Percentiles rank a stretch among this genome's conserved stretches.
phyloP scores from a whole-genome alignment of 202 grass and related monocot genomes.

The Bolboschoenoplectus hybrid region DNA sequence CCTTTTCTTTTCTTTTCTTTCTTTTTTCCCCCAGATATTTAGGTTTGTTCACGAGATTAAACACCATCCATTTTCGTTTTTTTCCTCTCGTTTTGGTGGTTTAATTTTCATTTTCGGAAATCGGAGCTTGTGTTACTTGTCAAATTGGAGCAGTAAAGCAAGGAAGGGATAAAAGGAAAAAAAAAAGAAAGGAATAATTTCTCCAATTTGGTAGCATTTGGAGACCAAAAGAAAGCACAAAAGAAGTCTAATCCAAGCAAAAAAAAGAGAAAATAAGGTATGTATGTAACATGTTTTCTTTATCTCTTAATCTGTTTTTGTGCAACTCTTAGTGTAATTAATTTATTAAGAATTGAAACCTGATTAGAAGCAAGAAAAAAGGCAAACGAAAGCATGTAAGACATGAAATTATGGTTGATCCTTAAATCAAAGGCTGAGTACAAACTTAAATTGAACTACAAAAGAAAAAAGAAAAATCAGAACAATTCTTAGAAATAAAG shows the following conservation, averaged over 20 bases:
- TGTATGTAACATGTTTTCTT: not conserved
- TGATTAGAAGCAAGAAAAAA: not conserved
- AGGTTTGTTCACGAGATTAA: constrained; percentile 25
- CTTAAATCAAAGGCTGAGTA: not conserved
- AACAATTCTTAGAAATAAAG: constrained; percentile 21
- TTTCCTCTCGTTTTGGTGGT: not conserved
- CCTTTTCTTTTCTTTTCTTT: not conserved
- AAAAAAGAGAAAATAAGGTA: constrained; percentile 35
- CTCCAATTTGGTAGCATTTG: not conserved
- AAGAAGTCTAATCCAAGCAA: constrained; percentile 10
- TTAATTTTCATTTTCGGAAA: not conserved
- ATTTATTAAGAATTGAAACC: not conserved
- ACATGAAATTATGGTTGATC: not conserved
- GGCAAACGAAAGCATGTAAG: not conserved
- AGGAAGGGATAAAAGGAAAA: not conserved
- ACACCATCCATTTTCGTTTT: not conserved
- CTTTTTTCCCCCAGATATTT: not conserved
- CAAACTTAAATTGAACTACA: not conserved
- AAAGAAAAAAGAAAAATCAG: not conserved
- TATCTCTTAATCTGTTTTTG: not conserved
- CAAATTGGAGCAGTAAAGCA: not conserved
- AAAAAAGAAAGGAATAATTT: not conserved
- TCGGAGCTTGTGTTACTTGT: not conserved
- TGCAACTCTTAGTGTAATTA: constrained; percentile 27
- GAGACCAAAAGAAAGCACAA: not conserved